A percentile compares a stretch with the other conserved stretches of the same genome.
These are phyloP conservation scores for Diacronema lutheri DNA, from an alignment of 78 protist species.

Conservation along the genomic window DNA sequence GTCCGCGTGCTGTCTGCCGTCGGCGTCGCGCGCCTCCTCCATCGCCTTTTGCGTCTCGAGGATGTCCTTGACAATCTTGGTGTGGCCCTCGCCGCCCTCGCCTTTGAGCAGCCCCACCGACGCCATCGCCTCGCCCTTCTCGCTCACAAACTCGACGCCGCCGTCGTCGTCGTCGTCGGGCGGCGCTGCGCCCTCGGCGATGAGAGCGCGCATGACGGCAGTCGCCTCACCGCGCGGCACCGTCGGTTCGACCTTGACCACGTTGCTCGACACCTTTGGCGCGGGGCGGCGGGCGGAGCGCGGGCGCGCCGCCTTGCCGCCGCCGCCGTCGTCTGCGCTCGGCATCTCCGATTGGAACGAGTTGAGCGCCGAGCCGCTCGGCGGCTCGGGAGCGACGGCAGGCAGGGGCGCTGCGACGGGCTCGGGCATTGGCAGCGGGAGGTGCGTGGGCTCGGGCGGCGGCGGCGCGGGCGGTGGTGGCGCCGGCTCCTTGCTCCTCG, in stretches of 20 bases:
- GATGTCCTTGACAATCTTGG: neutral
- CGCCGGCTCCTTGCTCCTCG: neutral
- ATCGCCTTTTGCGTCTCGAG: neutral
- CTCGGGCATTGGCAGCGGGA: neutral
- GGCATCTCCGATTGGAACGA: too few species aligned
- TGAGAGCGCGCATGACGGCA: neutral
- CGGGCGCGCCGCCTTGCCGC: neutral
- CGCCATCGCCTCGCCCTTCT: neutral
- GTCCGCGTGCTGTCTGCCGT: too few species aligned
- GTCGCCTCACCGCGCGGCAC: neutral
- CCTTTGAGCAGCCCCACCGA: neutral
- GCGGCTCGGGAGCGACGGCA: neutral
- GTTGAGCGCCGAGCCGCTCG: neutral
- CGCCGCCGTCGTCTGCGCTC: neutral
- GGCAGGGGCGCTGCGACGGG: neutral
- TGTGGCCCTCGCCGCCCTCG: neutral
- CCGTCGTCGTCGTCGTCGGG: constrained; percentile 4
- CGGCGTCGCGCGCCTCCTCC: too few species aligned
- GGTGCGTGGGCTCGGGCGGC: neutral
- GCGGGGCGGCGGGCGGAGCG: neutral
- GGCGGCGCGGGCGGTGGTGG: neutral
- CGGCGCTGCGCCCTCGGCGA: neutral
- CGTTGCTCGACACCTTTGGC: neutral
- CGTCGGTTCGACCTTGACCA: neutral
- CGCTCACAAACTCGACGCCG: neutral